Evolutionary conservation across 495 filamentous ascomycete species (phyloP).

Genomic region (Chaetomium cochliodes): DNA sequence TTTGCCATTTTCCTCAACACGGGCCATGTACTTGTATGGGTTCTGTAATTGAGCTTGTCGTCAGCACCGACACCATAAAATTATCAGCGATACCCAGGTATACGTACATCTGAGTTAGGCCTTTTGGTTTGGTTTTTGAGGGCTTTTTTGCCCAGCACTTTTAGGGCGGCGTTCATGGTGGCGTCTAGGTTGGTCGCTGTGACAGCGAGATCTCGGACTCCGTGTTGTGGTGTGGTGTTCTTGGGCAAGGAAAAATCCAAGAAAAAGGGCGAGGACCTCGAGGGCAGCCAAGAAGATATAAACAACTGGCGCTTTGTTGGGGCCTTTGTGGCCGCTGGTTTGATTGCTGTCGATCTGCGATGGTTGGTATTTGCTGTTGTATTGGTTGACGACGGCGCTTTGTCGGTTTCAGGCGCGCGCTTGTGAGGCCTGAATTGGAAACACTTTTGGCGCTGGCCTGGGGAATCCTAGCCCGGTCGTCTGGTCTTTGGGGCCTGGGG

Average conservation of each 20-base stretch:
- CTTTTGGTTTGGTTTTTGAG: conserved; percentile 73
- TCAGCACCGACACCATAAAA: conserved; percentile 3
- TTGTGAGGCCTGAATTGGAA: conserved; percentile 22
- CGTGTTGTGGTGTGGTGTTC: background rate
- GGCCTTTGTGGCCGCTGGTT: background rate
- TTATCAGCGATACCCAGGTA: background rate
- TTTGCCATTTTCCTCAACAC: conserved; percentile 59
- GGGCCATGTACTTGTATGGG: conserved; percentile 71
- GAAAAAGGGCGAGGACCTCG: background rate
- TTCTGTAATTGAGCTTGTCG: conserved; percentile 44
- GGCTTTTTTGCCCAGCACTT: conserved; percentile 63
- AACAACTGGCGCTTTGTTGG: conserved; percentile 14
- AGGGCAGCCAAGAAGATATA: conserved; percentile 15
- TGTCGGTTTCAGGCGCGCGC: conserved; percentile 32
- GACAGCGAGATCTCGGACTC: too few relatives aligned
- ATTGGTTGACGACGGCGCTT: conserved; percentile 21
- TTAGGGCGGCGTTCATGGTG: conserved; percentile 35
- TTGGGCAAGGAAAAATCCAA: background rate
- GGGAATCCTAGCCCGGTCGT: conserved; percentile 11
- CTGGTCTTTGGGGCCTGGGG: background rate
- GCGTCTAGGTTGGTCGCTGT: background rate
- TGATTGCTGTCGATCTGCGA: conserved; percentile 18
- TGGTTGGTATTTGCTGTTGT: conserved; percentile 10
- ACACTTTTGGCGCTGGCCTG: conserved; percentile 23
- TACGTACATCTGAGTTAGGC: conserved; percentile 64